Conservation (phyloP, 2,329 filamentous ascomycete genomes). For the Colletotrichum coccodes region DNA sequence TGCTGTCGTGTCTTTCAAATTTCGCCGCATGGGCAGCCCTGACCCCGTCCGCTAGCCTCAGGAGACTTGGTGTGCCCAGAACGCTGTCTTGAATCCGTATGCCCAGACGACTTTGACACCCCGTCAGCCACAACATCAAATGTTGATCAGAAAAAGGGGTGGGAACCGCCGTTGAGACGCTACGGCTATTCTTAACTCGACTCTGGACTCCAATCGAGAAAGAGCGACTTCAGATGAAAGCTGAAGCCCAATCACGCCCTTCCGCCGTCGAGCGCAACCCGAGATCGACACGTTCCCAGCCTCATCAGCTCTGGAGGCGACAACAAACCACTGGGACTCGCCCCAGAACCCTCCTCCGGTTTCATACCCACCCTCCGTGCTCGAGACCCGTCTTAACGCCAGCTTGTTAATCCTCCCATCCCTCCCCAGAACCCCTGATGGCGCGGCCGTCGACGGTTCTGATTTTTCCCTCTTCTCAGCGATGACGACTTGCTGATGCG, state of each 20-base stretch:
- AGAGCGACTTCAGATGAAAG: slow-evolving; percentile 21
- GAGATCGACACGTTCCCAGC: slow-evolving; percentile 10
- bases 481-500: slow-evolving; percentile 27
- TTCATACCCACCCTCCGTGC: slow-evolving; percentile 22
- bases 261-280: not conserved
- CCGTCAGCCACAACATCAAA: slow-evolving; percentile 8
- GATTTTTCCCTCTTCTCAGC: not conserved
- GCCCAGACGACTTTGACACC: not conserved
- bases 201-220: slow-evolving; percentile 7
- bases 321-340: slow-evolving; percentile 3
- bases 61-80: not conserved
- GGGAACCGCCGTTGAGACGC: slow-evolving; percentile 12
- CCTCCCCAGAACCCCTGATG: slow-evolving; percentile 7
- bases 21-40: not conserved
- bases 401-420: slow-evolving; percentile 17
- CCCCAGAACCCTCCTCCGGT: slow-evolving; percentile 12
- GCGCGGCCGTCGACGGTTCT: not conserved
- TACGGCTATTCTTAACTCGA: slow-evolving; percentile 8
- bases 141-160: not conserved
- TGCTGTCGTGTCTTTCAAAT: not conserved
- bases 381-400: slow-evolving; percentile 21
- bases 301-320: not conserved
- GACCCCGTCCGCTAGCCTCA: not conserved
- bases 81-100: not conserved
- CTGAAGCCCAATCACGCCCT: slow-evolving; percentile 6